Evolutionary conservation across 352 stramenopile genomes (phyloP).

Genomic region (Globisporangium parvum): DNA sequence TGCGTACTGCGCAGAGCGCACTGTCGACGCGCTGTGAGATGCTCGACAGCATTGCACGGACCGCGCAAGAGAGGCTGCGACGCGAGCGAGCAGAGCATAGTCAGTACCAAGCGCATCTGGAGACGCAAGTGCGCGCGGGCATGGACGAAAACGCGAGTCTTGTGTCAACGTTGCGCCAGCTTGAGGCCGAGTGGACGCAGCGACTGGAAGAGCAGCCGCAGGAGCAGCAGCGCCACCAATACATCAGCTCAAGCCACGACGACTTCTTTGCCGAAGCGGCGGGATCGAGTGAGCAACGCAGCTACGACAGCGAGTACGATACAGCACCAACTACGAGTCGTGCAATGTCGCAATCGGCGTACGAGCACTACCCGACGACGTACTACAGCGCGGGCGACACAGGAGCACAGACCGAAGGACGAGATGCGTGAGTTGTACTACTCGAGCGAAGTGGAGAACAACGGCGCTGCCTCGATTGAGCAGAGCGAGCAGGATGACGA

Average conservation of each 20-base stretch:
- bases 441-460: constrained; percentile 1
- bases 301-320: constrained; percentile 10
- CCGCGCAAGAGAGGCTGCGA: constrained; percentile 47
- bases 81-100: constrained; percentile 41
- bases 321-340: background rate
- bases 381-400: constrained; percentile 1
- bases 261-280: constrained; percentile 5
- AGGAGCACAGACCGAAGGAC: constrained; percentile 5
- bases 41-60: constrained; percentile 53
- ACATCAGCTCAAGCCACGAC: constrained; percentile 11
- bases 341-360: background rate
- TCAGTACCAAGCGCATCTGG: constrained; percentile 40
- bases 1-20: constrained; percentile 29
- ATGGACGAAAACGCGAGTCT: constrained; percentile 45
- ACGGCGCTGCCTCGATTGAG: background rate
- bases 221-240: constrained; percentile 10
- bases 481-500: background rate
- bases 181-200: constrained; percentile 25
- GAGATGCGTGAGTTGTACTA: constrained; percentile 3
- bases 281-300: background rate
- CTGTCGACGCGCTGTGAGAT: constrained; percentile 38
- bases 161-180: constrained; percentile 27
- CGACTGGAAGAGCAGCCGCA: constrained; percentile 1
- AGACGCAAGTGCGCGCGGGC: constrained; percentile 35
- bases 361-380: background rate